These are phyloP conservation scores for Mastigamoeba balamuthi DNA, from an alignment of 78 protist species.

Conservation along the genomic window DNA sequence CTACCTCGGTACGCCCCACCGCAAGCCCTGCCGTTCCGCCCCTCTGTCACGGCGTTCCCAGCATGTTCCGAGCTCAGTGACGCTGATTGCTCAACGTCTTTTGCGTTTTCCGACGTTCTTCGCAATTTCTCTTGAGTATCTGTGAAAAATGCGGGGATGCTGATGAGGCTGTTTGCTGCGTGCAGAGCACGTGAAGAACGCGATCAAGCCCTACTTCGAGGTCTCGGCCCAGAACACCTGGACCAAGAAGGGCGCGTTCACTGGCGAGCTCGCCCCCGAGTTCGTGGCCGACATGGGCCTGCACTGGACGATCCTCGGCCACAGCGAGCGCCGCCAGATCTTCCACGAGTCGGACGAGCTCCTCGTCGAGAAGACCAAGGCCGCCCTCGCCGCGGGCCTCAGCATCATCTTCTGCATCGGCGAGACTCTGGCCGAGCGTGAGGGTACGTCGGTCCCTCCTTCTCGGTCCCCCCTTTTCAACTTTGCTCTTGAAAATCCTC, in stretches of 20 bases:
- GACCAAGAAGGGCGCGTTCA: constrained; percentile 76
- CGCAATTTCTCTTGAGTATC: no score
- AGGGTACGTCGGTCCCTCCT: constrained; percentile 1
- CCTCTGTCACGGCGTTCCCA: no score
- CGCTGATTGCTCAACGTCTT: no score
- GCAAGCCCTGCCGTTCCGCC: no score
- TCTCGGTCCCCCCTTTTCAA: no score
- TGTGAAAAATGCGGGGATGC: no score
- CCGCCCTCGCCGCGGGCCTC: constrained; percentile 72
- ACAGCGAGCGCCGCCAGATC: constrained; percentile 91
- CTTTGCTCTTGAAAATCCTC: no score
- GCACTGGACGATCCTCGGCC: constrained; percentile 92
- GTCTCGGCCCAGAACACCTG: constrained; percentile 60
- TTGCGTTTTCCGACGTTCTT: no score
- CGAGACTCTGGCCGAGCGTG: constrained; percentile 84
- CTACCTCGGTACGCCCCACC: constrained; percentile 22
- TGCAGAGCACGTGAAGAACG: no score
- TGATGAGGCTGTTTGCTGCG: no score
- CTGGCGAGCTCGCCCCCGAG: constrained; percentile 70
- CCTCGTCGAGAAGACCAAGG: constrained; percentile 58
- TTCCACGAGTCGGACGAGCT: constrained; percentile 24
- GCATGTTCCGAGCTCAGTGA: no score
- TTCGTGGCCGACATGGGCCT: constrained; percentile 61
- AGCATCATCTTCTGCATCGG: constrained; percentile 91
- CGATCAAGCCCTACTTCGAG: constrained; percentile 4